Evolutionary conservation across 495 filamentous ascomycete species (phyloP).

Genomic region (Penicillium lagena): DNA sequence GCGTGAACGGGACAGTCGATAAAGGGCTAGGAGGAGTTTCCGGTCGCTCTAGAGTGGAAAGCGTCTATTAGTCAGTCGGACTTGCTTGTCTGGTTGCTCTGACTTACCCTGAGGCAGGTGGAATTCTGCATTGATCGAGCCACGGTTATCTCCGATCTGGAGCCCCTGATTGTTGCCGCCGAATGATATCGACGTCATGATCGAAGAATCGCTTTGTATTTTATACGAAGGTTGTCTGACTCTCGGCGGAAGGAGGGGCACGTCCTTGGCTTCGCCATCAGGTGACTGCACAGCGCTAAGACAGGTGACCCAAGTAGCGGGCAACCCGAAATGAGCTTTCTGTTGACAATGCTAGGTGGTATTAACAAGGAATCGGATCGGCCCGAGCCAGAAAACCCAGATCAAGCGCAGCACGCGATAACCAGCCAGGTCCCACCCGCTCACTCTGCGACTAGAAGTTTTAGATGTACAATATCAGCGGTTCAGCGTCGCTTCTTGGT

Average conservation of each 20-base stretch:
- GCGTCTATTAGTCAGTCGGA: too few species aligned
- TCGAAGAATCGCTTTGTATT: background rate
- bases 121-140: background rate
- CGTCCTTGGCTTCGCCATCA: background rate
- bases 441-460: too few species aligned
- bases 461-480: too few species aligned
- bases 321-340: too few species aligned
- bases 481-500: too few species aligned
- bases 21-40: conserved; percentile 9
- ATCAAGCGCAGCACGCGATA: conserved; percentile 1
- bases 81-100: too few species aligned
- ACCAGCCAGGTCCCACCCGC: background rate
- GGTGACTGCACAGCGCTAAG: background rate
- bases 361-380: background rate
- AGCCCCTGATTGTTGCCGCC: background rate
- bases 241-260: background rate
- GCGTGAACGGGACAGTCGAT: conserved; percentile 19
- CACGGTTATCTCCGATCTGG: background rate
- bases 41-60: background rate
- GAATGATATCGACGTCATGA: background rate
- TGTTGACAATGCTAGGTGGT: background rate
- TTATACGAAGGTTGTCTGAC: background rate
- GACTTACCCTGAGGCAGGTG: background rate
- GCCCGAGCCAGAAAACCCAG: background rate
- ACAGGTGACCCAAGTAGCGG: background rate